Conservation (phyloP, 2,329 filamentous ascomycete genomes). For the Ambrosiella beaveri region DNA sequence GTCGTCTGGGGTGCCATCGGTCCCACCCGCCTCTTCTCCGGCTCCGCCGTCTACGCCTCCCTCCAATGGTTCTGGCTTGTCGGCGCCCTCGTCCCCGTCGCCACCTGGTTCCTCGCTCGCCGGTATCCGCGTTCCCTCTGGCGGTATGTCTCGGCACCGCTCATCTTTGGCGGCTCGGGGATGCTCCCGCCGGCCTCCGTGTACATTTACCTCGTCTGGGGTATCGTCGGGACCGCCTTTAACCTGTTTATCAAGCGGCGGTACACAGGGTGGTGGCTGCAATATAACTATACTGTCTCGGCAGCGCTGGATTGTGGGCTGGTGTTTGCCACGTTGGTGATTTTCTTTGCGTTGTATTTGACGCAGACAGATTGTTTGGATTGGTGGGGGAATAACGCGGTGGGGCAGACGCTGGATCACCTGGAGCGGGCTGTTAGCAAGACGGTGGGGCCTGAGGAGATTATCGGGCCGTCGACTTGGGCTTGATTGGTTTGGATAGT, state of each 20-base stretch:
- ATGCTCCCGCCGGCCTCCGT: constrained; percentile 52
- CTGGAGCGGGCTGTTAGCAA: constrained; percentile 26
- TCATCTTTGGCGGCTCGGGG: constrained; percentile 49
- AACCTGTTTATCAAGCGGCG: constrained; percentile 49
- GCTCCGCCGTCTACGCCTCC: constrained; percentile 41
- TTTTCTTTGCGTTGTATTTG: constrained; percentile 51
- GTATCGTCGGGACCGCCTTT: constrained; percentile 47
- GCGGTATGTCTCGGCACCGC: constrained; percentile 49
- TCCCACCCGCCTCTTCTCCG: constrained; percentile 50
- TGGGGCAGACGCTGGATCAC: constrained; percentile 31
- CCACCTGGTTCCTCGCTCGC: constrained; percentile 46
- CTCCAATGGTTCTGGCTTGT: constrained; percentile 58
- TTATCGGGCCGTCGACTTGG: constrained; percentile 35
- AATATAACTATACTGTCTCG: constrained; percentile 62
- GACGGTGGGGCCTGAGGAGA: constrained; percentile 25
- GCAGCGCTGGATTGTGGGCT: constrained; percentile 54
- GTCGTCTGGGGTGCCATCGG: constrained; percentile 61
- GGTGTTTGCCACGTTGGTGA: constrained; percentile 46
- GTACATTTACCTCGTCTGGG: constrained; percentile 57
- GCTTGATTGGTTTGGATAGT: constrained; percentile 18
- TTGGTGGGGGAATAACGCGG: constrained; percentile 45
- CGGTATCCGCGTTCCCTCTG: constrained; percentile 42
- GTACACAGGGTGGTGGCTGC: constrained; percentile 57
- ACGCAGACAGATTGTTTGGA: constrained; percentile 35
- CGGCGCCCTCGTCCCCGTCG: constrained; percentile 42